These are phyloP conservation scores for Ensete glaucum DNA, from an alignment of 176 grass and related monocot genomes.

Conservation along the genomic window DNA sequence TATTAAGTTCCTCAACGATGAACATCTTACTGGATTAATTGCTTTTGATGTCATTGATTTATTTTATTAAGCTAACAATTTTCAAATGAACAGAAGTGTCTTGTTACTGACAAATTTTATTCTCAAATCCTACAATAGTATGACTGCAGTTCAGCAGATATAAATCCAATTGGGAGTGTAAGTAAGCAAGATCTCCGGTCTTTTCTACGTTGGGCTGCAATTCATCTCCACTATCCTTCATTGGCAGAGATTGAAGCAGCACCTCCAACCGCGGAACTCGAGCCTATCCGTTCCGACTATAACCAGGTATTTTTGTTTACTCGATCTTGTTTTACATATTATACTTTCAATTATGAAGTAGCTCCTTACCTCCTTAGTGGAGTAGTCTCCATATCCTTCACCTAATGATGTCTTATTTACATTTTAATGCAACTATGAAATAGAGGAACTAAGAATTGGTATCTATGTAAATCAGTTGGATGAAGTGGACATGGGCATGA, in stretches of 20 bases:
- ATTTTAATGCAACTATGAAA: not conserved
- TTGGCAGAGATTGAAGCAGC: conserved; percentile 92
- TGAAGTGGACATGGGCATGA: conserved; percentile 99
- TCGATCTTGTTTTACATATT: conserved; percentile 1
- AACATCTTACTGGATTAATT: not conserved
- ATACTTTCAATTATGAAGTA: too few species aligned
- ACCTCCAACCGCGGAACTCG: conserved; percentile 92
- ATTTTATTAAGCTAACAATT: not conserved
- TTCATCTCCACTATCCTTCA: conserved; percentile 83
- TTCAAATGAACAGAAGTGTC: not conserved
- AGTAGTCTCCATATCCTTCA: not conserved
- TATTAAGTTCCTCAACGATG: not conserved
- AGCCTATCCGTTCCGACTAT: conserved; percentile 77
- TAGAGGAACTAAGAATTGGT: conserved; percentile 6
- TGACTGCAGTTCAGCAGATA: conserved; percentile 95
- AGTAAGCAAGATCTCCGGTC: conserved; percentile 89
- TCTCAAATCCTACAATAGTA: conserved; percentile 39
- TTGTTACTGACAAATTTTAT: not conserved
- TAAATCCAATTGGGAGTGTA: conserved; percentile 96
- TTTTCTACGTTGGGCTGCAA: conserved; percentile 78
- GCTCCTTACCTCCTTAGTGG: too few species aligned
- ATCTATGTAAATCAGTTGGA: conserved; percentile 50
- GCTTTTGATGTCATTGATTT: not conserved
- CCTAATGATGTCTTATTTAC: not conserved
- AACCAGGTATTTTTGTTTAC: conserved; percentile 45